These are phyloP conservation scores for Neckera pumila DNA, from an alignment of 225 moss, liverwort and hornwort genomes.

Conservation along the genomic window DNA sequence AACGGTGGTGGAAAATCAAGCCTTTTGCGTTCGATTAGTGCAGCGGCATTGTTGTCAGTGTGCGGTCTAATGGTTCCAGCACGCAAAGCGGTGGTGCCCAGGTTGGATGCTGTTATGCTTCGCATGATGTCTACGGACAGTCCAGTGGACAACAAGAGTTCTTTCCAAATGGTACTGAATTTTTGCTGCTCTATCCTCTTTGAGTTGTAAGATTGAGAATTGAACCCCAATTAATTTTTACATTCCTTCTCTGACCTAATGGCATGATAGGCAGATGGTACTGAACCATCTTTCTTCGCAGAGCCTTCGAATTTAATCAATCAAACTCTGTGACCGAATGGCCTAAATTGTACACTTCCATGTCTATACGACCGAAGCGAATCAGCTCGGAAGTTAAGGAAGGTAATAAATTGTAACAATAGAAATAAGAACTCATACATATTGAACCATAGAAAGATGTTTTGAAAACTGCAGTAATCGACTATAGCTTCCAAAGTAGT, in stretches of 20 bases:
- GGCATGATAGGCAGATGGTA: neutral
- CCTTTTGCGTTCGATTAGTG: constrained; percentile 80
- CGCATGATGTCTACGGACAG: constrained; percentile 98
- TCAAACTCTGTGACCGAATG: neutral
- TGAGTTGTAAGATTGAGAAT: neutral
- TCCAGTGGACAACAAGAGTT: constrained; percentile 92
- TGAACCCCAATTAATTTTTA: neutral
- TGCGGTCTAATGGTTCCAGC: constrained; percentile 94
- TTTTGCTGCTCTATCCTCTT: neutral
- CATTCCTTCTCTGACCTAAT: neutral
- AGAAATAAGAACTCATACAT: neutral
- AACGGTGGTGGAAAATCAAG: constrained; percentile 99
- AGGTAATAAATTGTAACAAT: neutral
- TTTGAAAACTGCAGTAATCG: neutral
- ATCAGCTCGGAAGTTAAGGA: neutral
- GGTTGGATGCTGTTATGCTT: constrained; percentile 86
- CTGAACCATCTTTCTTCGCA: neutral
- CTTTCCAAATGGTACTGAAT: constrained; percentile 75
- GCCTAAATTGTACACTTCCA: neutral
- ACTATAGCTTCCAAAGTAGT: neutral
- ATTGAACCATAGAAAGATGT: neutral
- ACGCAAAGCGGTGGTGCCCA: constrained; percentile 67
- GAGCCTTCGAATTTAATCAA: neutral
- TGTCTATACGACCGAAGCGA: neutral
- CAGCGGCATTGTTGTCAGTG: constrained; percentile 61